Percentiles rank a stretch among this genome's conserved stretches.
Conservation (phyloP, 768 basidiomycete genomes). For the Exidia glandulosa region DNA sequence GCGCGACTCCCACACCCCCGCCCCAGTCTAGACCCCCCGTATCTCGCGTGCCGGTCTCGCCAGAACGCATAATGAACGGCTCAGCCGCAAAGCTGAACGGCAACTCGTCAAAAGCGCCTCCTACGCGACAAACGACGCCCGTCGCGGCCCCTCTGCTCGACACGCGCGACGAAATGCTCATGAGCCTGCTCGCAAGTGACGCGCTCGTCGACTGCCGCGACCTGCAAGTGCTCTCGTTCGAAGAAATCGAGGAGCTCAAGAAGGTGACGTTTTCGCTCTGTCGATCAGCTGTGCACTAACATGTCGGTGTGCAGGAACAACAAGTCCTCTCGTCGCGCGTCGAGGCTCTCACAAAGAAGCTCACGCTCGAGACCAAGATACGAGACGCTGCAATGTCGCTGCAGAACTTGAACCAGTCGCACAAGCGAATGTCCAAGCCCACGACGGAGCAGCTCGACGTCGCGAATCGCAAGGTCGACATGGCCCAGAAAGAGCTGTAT, state of each 20-base stretch:
- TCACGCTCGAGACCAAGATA: constrained; percentile 74
- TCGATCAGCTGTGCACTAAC: background rate
- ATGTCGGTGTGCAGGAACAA: constrained; percentile 54
- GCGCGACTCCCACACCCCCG: background rate
- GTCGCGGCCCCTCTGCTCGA: constrained; percentile 23
- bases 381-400: constrained; percentile 77
- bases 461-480: constrained; percentile 62
- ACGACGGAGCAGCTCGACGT: constrained; percentile 59
- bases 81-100: background rate
- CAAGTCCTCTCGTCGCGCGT: constrained; percentile 55
- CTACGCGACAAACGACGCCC: background rate
- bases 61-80: background rate
- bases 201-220: constrained; percentile 86
- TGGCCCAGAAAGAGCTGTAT: constrained; percentile 60
- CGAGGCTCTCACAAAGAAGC: constrained; percentile 57
- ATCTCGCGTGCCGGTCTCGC: background rate
- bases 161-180: constrained; percentile 72
- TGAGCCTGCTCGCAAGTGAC: constrained; percentile 86
- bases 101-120: background rate
- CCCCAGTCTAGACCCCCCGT: background rate
- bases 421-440: constrained; percentile 51
- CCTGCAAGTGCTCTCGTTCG: constrained; percentile 63
- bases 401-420: constrained; percentile 47
- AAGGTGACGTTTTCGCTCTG: no score
- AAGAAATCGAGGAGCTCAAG: constrained; percentile 61